Base-by-base conservation (phyloP, 2,329 filamentous ascomycete species). In the Curvularia spicifera region DNA sequence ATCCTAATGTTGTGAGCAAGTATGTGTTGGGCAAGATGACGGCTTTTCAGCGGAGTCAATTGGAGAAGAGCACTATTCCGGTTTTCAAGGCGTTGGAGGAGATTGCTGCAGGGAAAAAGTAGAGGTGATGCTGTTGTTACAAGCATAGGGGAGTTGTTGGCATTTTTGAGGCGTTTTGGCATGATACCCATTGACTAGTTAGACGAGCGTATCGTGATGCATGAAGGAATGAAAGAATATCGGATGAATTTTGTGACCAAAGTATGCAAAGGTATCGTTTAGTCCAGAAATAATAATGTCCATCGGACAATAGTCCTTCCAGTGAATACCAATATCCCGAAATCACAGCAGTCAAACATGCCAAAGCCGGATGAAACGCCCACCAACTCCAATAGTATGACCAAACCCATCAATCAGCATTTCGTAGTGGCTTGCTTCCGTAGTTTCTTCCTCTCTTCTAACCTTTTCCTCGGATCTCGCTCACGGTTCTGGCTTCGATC, bases 21-120 rank as follows among this genome's bases (percentile, higher is more conserved):
- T 96, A 94, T 79, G 93, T 98, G 43, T 78, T 98, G 66, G 82
- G 82, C 56, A 86, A 86, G 68, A 87, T 95, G 81, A 83, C 81
- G 9, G 31, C 35, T 0, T 55, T 51, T 40, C 72, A 77, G 73
- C 20, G 73, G 79, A 13, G 39, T 48, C 65, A 59, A 44, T 75
- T 91, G 43, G 82, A 84, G 59, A 76, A 68, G 35, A 77, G 76
- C 12, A 79, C 78, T 31, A 78, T 78, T 4, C 76, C 82, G 22
- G 83, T 85, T 13, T 80, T 86, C 2, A 79, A 80, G 44, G 75
- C 82, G 29, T 76, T 91, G 60, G 78, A 83, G 37, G 75, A 81
- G 31, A 79, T 79, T 66, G 80, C 87, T 29, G 71, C 78, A 54
- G 79, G 73, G 29, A 72, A 63, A 51, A 64, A 48, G 31, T 58